Evolutionary conservation across 805 yeast genomes (phyloP).

Genomic region (Kurtzmaniella cleridarum): DNA sequence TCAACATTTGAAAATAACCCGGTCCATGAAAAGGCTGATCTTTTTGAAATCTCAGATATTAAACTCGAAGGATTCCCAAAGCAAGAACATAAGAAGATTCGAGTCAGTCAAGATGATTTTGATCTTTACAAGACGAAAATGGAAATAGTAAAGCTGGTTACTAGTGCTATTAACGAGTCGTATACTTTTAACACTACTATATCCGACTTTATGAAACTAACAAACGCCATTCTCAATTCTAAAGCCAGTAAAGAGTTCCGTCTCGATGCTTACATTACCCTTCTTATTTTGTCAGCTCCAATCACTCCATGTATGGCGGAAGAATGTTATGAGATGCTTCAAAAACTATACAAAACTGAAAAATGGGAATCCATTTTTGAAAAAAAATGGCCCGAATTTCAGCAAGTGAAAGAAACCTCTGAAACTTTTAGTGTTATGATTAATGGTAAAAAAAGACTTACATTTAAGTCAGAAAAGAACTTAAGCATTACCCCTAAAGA

Average conservation of each 20-base stretch:
- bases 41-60: not conserved
- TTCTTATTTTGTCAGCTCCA: slow-evolving; percentile 67
- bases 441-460: slow-evolving; percentile 65
- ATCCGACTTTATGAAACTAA: slow-evolving; percentile 84
- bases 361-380: slow-evolving; percentile 47
- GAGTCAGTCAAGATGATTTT: slow-evolving; percentile 34
- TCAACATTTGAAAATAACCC: slow-evolving; percentile 8
- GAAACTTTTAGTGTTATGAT: slow-evolving; percentile 56
- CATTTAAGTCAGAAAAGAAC: slow-evolving; percentile 28
- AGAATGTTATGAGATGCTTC: slow-evolving; percentile 65
- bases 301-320: slow-evolving; percentile 79
- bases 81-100: not conserved
- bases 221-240: slow-evolving; percentile 43
- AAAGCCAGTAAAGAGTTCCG: slow-evolving; percentile 21
- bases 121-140: slow-evolving; percentile 55
- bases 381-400: slow-evolving; percentile 61
- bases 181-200: slow-evolving; percentile 77
- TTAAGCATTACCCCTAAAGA: slow-evolving; percentile 30
- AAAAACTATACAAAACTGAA: slow-evolving; percentile 9
- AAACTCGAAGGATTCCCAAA: not conserved
- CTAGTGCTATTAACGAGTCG: slow-evolving; percentile 53
- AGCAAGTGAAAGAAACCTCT: slow-evolving; percentile 33
- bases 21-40: slow-evolving; percentile 6
- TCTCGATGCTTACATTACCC: slow-evolving; percentile 43
- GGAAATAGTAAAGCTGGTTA: slow-evolving; percentile 41